Evolutionary conservation across 2,329 filamentous ascomycete species (phyloP).

Genomic region (Fusarium subglutinans): DNA sequence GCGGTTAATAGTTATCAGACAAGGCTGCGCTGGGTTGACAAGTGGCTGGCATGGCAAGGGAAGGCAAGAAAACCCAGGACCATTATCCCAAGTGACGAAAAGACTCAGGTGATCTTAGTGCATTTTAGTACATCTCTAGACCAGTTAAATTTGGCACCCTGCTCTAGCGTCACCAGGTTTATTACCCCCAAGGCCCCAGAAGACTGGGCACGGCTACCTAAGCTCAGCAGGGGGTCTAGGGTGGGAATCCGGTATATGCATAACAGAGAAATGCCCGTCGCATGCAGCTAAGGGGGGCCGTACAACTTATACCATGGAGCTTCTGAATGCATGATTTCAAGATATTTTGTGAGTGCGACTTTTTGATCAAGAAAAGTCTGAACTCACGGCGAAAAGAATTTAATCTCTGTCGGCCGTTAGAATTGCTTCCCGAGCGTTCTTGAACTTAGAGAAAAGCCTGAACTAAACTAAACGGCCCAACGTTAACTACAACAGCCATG

Average conservation of each 20-base stretch:
- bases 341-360: background rate
- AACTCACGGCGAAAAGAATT: background rate
- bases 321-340: background rate
- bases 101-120: background rate
- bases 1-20: slow-evolving; percentile 23
- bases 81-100: background rate
- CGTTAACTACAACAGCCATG: slow-evolving; percentile 53
- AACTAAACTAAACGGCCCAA: background rate
- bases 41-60: slow-evolving; percentile 18
- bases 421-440: background rate
- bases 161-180: background rate
- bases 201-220: slow-evolving; percentile 11
- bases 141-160: background rate
- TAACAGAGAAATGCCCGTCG: background rate
- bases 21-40: slow-evolving; percentile 25
- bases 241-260: slow-evolving; percentile 37
- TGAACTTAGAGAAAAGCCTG: background rate
- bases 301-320: slow-evolving; percentile 22
- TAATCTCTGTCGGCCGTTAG: background rate
- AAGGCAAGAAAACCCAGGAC: background rate
- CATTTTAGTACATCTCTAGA: background rate
- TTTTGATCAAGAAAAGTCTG: background rate
- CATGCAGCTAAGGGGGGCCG: slow-evolving; percentile 36
- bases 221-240: background rate
- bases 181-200: background rate